These are phyloP conservation scores for Fusarium cicatricum DNA, from an alignment of 2,329 filamentous ascomycete species.

Conservation along the genomic window DNA sequence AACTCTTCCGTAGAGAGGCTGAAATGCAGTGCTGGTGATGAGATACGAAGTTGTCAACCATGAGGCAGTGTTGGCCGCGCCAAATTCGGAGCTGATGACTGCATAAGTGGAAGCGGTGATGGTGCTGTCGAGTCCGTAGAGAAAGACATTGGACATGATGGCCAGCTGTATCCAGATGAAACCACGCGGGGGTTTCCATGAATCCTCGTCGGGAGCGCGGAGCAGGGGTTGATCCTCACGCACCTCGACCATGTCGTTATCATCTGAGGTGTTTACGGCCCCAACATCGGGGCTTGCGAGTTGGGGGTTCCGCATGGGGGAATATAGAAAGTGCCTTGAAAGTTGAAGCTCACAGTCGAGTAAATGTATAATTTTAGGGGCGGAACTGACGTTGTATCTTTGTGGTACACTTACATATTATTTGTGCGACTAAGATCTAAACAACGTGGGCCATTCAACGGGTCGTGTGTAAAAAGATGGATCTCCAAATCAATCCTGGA, in stretches of 20 bases:
- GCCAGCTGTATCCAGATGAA: slow-evolving; percentile 67
- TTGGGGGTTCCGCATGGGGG: slow-evolving; percentile 3
- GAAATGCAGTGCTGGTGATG: slow-evolving; percentile 74
- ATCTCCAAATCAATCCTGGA: too few species aligned
- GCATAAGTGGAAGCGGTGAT: slow-evolving; percentile 78
- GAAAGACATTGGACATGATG: slow-evolving; percentile 71
- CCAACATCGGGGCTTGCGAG: not conserved
- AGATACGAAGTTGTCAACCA: slow-evolving; percentile 80
- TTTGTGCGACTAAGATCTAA: not conserved
- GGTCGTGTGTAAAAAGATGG: slow-evolving; percentile 14
- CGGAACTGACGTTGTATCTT: not conserved
- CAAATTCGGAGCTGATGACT: slow-evolving; percentile 78
- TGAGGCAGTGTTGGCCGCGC: slow-evolving; percentile 74
- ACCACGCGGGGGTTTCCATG: slow-evolving; percentile 59
- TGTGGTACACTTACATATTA: not conserved
- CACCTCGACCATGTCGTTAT: not conserved
- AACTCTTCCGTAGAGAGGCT: slow-evolving; percentile 75
- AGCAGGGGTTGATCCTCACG: slow-evolving; percentile 38
- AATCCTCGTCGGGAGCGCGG: slow-evolving; percentile 28
- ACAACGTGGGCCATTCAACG: slow-evolving; percentile 5
- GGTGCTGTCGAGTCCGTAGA: slow-evolving; percentile 75
- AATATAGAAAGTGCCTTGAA: not conserved
- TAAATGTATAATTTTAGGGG: not conserved
- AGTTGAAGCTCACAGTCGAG: not conserved
- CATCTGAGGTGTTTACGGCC: slow-evolving; percentile 3